A percentile compares a stretch with the other conserved stretches of the same genome.
phyloP scores from a whole-genome alignment of 73 alveolate genomes.

The Blepharisma japonicum region DNA sequence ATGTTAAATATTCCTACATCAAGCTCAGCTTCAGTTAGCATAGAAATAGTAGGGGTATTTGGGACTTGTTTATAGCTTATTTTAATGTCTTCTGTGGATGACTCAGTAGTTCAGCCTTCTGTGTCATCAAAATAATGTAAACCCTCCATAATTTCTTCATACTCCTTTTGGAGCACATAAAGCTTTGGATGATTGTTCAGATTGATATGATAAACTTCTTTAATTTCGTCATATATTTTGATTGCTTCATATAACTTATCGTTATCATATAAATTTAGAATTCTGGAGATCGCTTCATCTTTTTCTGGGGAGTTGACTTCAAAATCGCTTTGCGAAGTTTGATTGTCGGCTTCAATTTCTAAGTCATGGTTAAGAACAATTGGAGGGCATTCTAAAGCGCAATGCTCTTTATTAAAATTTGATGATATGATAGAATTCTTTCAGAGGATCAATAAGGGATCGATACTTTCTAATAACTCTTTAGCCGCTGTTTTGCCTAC shows the following conservation, averaged over 20 bases:
- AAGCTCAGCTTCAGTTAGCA: conserved; percentile 41
- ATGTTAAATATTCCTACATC: conserved; percentile 35
- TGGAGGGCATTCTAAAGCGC: too few species aligned
- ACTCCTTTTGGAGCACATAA: conserved; percentile 28
- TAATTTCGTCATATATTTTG: background rate
- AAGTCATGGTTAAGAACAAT: too few species aligned
- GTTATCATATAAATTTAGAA: background rate
- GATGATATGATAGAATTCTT: too few species aligned
- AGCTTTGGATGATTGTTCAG: background rate
- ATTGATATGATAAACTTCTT: background rate
- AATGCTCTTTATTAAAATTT: too few species aligned
- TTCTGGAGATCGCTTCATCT: background rate
- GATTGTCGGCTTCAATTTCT: too few species aligned
- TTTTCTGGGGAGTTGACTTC: too few species aligned
- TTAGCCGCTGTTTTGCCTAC: too few species aligned
- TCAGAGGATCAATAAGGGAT: too few species aligned
- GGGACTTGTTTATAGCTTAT: conserved; percentile 36
- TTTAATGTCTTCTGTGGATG: conserved; percentile 22
- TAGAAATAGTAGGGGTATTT: conserved; percentile 29
- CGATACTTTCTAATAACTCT: too few species aligned
- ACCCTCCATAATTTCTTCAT: conserved; percentile 34
- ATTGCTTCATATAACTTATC: background rate
- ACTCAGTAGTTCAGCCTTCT: conserved; percentile 41
- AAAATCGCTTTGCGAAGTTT: too few species aligned
- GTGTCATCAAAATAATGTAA: conserved; percentile 21